Conservation (phyloP, 345 rosid genomes). For the Streptanthus diversifolius region DNA sequence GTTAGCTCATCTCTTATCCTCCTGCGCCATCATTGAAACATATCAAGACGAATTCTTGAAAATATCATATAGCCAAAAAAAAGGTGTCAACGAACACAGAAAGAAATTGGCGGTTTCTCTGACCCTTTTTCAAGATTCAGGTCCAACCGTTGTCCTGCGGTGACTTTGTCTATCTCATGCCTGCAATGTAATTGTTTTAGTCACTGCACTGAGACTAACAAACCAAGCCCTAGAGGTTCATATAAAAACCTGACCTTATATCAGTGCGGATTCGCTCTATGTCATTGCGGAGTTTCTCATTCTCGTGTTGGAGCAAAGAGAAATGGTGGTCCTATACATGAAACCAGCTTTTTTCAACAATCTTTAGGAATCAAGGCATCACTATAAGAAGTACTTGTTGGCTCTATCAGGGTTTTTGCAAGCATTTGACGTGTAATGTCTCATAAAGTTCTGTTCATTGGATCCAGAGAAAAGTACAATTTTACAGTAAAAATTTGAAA, state of each 20-base stretch:
- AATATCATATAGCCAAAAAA: background rate
- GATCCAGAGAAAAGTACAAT: background rate
- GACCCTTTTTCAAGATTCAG: slow-evolving; percentile 93
- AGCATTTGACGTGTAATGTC: background rate
- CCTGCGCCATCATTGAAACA: slow-evolving; percentile 38
- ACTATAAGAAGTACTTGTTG: too few relatives aligned
- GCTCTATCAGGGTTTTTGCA: background rate
- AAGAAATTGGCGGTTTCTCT: slow-evolving; percentile 8
- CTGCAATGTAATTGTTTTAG: slow-evolving; percentile 34
- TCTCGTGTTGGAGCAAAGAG: slow-evolving; percentile 75
- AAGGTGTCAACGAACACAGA: background rate
- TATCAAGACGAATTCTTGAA: background rate
- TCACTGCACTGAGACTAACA: slow-evolving; percentile 11
- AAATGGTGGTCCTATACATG: slow-evolving; percentile 67
- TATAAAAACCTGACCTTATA: slow-evolving; percentile 48
- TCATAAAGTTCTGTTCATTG: background rate
- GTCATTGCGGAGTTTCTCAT: slow-evolving; percentile 70
- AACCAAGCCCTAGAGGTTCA: background rate
- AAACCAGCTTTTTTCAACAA: background rate
- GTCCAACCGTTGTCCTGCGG: slow-evolving; percentile 88
- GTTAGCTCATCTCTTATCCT: slow-evolving; percentile 78
- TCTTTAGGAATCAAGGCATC: background rate
- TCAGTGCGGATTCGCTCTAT: slow-evolving; percentile 76
- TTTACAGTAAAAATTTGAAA: background rate
- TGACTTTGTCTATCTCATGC: slow-evolving; percentile 85